A percentile compares a stretch with the other conserved stretches of the same genome.
Conservation (phyloP, 2,329 filamentous ascomycete species). For the Raffaelea albimanens region DNA sequence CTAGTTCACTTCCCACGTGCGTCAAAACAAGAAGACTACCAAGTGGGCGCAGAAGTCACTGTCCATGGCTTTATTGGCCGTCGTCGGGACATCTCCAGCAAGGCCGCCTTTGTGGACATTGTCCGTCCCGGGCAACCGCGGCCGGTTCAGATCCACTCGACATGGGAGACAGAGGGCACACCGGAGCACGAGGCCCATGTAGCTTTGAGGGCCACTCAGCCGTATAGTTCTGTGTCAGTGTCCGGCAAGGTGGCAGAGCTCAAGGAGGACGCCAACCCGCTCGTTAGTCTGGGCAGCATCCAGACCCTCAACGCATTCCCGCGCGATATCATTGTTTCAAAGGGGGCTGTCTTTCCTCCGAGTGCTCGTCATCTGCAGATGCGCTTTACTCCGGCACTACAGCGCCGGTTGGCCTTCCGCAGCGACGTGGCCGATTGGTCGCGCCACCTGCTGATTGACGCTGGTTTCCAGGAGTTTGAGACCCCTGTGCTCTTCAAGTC, state of each 20-base stretch:
- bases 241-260: conserved; percentile 23
- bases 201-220: conserved; percentile 33
- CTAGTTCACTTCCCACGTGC: conserved; percentile 22
- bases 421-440: conserved; percentile 26
- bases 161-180: conserved; percentile 26
- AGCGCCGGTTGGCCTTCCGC: conserved; percentile 62
- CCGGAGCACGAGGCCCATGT: conserved; percentile 26
- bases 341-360: conserved; percentile 63
- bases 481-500: conserved; percentile 96
- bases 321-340: conserved; percentile 65
- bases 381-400: conserved; percentile 60
- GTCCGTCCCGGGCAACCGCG: conserved; percentile 22
- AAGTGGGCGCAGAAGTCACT: conserved; percentile 31
- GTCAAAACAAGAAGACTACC: conserved; percentile 17
- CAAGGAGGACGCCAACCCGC: background rate
- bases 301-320: conserved; percentile 64
- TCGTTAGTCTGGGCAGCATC: conserved; percentile 44
- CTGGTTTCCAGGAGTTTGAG: conserved; percentile 70
- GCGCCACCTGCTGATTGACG: conserved; percentile 9
- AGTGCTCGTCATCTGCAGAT: conserved; percentile 77
- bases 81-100: conserved; percentile 56
- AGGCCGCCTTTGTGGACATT: conserved; percentile 59
- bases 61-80: conserved; percentile 66
- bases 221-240: conserved; percentile 44
- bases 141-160: conserved; percentile 31